phyloP scores from a whole-genome alignment of 1,284 basidiomycete species.

The Neonothopanus nambi region DNA sequence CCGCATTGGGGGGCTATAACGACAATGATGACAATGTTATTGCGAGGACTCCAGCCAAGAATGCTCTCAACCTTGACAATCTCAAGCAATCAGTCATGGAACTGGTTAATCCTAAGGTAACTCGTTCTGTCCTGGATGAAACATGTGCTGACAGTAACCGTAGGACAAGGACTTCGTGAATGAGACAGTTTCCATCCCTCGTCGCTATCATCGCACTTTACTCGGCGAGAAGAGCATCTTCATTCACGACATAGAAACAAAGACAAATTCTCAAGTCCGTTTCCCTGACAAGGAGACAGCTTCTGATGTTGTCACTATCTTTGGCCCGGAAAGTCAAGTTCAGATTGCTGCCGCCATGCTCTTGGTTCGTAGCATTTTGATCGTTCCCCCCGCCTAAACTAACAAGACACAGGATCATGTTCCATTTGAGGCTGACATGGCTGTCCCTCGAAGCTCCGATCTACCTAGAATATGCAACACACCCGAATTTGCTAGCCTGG shows the following conservation, averaged over 20 bases:
- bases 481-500: slow-evolving; percentile 80
- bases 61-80: slow-evolving; percentile 93
- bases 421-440: slow-evolving; percentile 95
- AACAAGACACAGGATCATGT: slow-evolving; percentile 78
- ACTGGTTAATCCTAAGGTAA: slow-evolving; percentile 91
- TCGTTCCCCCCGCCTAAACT: slow-evolving; percentile 7
- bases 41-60: slow-evolving; percentile 96
- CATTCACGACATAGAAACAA: slow-evolving; percentile 94
- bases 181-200: slow-evolving; percentile 90
- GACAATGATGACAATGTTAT: slow-evolving; percentile 99
- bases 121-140: slow-evolving; percentile 18
- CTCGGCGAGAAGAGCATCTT: slow-evolving; percentile 97
- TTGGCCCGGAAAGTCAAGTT: slow-evolving; percentile 95
- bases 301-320: slow-evolving; percentile 89
- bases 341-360: slow-evolving; percentile 97
- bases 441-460: slow-evolving; percentile 83
- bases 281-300: slow-evolving; percentile 97
- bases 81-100: slow-evolving; percentile 98
- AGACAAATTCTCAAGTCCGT: slow-evolving; percentile 92
- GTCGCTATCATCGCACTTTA: slow-evolving; percentile 92
- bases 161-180: slow-evolving; percentile 97
- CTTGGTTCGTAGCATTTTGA: slow-evolving; percentile 52
- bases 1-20: slow-evolving; percentile 90
- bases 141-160: slow-evolving; percentile 8
- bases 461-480: slow-evolving; percentile 74